Conservation (phyloP, 805 yeast species). For the Novakomyces olei region DNA sequence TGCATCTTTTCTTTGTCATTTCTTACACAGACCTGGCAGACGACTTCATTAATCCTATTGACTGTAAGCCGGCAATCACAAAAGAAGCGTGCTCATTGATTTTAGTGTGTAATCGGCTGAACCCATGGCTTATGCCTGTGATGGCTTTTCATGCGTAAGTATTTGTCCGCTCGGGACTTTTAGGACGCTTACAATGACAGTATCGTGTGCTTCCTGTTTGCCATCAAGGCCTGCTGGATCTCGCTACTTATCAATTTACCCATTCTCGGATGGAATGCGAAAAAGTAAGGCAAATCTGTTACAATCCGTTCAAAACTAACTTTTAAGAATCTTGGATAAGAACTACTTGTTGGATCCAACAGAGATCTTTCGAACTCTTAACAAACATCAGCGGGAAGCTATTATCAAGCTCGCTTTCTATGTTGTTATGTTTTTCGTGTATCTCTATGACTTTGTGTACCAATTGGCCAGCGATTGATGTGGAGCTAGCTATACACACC, state of each 20-base stretch:
- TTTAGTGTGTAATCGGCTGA: conserved; percentile 63
- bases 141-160: conserved; percentile 56
- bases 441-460: conserved; percentile 32
- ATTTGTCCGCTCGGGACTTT: no score
- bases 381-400: conserved; percentile 80
- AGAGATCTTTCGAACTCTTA: conserved; percentile 83
- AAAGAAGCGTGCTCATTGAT: neutral
- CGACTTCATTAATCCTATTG: conserved; percentile 94
- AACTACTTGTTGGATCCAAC: conserved; percentile 86
- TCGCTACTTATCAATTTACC: conserved; percentile 68
- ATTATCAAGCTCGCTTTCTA: conserved; percentile 83
- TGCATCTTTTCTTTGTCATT: conserved; percentile 3
- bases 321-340: conserved; percentile 49
- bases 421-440: conserved; percentile 78
- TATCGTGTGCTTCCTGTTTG: conserved; percentile 26
- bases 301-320: no score
- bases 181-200: no score
- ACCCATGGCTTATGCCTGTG: conserved; percentile 71
- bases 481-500: neutral
- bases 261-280: conserved; percentile 62
- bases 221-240: conserved; percentile 83
- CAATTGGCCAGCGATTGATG: neutral
- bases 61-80: conserved; percentile 16
- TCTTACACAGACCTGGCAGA: conserved; percentile 17
- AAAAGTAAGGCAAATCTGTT: no score